Percentiles rank a stretch among this genome's conserved stretches.
Evolutionary conservation across 345 rosid species (phyloP).

Genomic region (Murraya koenigii): DNA sequence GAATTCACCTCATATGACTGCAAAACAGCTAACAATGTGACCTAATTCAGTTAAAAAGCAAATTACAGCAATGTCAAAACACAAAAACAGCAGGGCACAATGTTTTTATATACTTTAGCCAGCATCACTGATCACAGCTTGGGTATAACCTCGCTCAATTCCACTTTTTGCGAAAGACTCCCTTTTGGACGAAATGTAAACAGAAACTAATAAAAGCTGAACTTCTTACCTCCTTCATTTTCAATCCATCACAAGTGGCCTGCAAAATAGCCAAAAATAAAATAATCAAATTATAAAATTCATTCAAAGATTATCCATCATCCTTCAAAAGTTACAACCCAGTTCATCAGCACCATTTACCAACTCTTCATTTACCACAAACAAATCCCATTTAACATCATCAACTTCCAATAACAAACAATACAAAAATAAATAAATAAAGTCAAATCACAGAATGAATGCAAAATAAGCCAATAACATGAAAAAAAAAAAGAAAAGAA

Average conservation of each 20-base stretch:
- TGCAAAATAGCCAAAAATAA: conserved; percentile 36
- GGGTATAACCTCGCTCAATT: neutral
- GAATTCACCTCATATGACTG: conserved; percentile 77
- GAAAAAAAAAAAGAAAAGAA: too few relatives aligned
- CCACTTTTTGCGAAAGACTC: neutral
- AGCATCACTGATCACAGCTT: neutral
- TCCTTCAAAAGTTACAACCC: neutral
- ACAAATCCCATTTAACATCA: neutral
- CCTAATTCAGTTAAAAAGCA: conserved; percentile 1
- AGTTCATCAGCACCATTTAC: neutral
- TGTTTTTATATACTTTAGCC: neutral
- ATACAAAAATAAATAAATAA: neutral
- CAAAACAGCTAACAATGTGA: conserved; percentile 10
- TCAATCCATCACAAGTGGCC: conserved; percentile 63
- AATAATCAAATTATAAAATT: neutral
- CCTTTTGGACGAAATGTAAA: neutral
- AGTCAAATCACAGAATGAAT: too few relatives aligned
- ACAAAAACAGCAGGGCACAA: neutral
- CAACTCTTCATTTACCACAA: neutral
- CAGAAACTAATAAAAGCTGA: neutral
- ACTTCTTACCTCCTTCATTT: conserved; percentile 63
- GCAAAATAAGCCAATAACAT: neutral
- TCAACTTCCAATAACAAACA: neutral
- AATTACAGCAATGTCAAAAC: neutral
- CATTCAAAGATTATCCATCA: neutral